These are phyloP conservation scores for Fusarium circinatum DNA, from an alignment of 2,329 filamentous ascomycete genomes.

Conservation along the genomic window DNA sequence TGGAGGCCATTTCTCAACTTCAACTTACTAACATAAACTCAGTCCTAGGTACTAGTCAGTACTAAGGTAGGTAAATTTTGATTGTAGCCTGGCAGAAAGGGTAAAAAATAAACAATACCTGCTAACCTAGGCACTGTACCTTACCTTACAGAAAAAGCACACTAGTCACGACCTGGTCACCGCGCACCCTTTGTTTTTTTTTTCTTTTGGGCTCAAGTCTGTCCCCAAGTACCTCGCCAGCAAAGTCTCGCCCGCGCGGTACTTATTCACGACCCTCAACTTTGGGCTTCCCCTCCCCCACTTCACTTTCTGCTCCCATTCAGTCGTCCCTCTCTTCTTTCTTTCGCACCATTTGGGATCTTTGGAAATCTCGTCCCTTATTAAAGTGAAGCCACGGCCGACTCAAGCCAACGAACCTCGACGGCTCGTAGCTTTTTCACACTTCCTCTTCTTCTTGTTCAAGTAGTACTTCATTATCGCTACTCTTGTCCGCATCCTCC, in stretches of 20 bases:
- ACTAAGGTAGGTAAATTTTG: not conserved
- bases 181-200: constrained; percentile 36
- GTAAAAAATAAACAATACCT: not conserved
- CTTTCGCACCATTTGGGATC: constrained; percentile 41
- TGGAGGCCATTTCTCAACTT: not conserved
- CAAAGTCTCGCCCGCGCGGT: constrained; percentile 4
- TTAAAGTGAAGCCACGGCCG: constrained; percentile 28
- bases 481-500: constrained; percentile 7
- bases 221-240: constrained; percentile 15
- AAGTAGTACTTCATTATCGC: not conserved
- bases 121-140: not conserved
- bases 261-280: constrained; percentile 26
- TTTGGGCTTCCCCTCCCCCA: constrained; percentile 43
- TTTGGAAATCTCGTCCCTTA: constrained; percentile 36
- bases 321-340: constrained; percentile 42
- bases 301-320: constrained; percentile 38
- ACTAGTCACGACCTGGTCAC: constrained; percentile 28
- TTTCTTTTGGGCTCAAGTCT: constrained; percentile 29
- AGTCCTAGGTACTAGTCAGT: not conserved
- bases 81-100: not conserved
- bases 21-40: not conserved
- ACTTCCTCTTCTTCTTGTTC: not conserved
- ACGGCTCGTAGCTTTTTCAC: constrained; percentile 36
- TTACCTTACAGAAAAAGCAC: constrained; percentile 20
- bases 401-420: constrained; percentile 33